These are phyloP conservation scores for Pseudogymnoascus sp. DNA, from an alignment of 2,329 filamentous ascomycete species.

Conservation along the genomic window DNA sequence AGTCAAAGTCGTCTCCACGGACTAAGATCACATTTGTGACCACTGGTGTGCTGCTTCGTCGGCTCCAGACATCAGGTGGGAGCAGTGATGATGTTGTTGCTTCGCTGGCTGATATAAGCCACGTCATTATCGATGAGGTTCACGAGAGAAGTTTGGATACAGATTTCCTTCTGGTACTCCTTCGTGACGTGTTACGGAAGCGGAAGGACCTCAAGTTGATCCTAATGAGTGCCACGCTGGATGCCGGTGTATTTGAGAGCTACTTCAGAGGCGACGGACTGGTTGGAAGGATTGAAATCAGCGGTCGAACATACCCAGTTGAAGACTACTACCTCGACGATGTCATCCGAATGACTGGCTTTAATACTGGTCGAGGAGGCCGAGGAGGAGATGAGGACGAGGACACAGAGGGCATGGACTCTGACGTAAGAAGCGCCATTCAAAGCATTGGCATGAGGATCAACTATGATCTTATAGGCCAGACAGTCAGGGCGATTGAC, in stretches of 20 bases:
- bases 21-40: conserved; percentile 96
- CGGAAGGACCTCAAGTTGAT: conserved; percentile 79
- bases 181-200: conserved; percentile 69
- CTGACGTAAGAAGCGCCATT: conserved; percentile 59
- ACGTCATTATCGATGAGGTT: conserved; percentile 93
- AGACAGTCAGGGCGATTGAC: conserved; percentile 76
- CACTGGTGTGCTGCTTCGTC: conserved; percentile 81
- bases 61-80: conserved; percentile 83
- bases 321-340: conserved; percentile 86
- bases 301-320: conserved; percentile 82
- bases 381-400: conserved; percentile 35
- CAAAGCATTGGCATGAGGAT: conserved; percentile 71
- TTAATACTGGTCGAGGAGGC: conserved; percentile 39
- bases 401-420: conserved; percentile 39
- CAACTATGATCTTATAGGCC: conserved; percentile 80
- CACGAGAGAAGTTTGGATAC: conserved; percentile 93
- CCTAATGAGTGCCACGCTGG: conserved; percentile 92
- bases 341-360: conserved; percentile 70
- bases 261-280: conserved; percentile 68
- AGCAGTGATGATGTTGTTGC: conserved; percentile 69
- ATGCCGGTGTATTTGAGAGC: conserved; percentile 72
- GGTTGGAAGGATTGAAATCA: conserved; percentile 78
- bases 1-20: conserved; percentile 62
- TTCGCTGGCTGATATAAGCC: conserved; percentile 81
- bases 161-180: conserved; percentile 81